A percentile compares a stretch with the other conserved stretches of the same genome.
Evolutionary conservation across 2,329 filamentous ascomycete genomes (phyloP).

Genomic region (Nemania serpens): DNA sequence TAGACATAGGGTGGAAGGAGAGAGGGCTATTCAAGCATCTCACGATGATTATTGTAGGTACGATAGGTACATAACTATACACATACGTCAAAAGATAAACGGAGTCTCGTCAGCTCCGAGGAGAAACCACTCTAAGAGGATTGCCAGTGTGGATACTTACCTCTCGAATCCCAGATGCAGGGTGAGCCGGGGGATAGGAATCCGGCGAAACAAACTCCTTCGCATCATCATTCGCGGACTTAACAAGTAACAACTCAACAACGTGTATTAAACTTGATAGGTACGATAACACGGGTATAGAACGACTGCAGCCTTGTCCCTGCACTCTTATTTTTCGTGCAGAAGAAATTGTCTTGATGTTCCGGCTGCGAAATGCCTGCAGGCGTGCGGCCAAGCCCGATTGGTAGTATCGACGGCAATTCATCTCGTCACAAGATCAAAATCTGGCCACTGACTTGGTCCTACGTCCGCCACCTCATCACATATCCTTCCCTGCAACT

Average conservation of each 20-base stretch:
- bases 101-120: neutral
- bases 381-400: conserved; percentile 24
- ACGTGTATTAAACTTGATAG: no score
- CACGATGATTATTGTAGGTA: neutral
- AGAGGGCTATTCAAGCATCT: neutral
- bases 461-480: conserved; percentile 9
- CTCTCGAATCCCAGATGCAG: neutral
- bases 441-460: conserved; percentile 1
- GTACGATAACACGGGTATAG: no score
- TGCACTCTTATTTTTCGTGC: conserved; percentile 11
- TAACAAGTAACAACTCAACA: no score
- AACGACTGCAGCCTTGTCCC: conserved; percentile 1
- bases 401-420: conserved; percentile 2
- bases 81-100: conserved; percentile 4
- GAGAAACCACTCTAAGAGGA: neutral
- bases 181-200: neutral
- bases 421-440: conserved; percentile 15
- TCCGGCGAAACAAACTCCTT: neutral
- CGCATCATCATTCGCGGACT: no score
- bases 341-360: conserved; percentile 10
- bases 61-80: neutral
- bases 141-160: neutral
- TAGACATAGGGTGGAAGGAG: neutral
- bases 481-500: neutral
- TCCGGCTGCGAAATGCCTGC: conserved; percentile 13